phyloP scores from a whole-genome alignment of 352 stramenopile species.

The Globisporangium nodosum region DNA sequence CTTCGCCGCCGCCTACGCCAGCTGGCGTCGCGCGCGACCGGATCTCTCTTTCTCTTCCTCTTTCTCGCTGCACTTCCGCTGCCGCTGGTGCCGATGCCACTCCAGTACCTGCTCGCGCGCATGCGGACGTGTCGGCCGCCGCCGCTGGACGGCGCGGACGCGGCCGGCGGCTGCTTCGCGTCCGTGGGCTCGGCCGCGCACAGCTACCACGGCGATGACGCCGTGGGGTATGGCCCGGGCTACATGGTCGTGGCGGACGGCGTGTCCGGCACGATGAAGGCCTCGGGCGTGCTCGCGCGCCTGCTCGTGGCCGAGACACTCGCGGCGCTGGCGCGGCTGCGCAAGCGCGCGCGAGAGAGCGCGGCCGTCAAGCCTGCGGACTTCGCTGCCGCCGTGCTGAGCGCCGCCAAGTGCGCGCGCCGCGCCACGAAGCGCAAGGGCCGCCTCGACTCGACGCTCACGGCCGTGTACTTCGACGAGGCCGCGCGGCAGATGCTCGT shows the following conservation, averaged over 20 bases:
- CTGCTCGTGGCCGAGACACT: constrained; percentile 79
- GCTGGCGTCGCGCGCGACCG: not conserved
- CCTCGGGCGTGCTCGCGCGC: constrained; percentile 69
- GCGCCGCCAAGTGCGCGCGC: constrained; percentile 64
- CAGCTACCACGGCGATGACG: constrained; percentile 83
- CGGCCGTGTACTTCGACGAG: constrained; percentile 78
- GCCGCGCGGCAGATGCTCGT: constrained; percentile 69
- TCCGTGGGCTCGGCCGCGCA: constrained; percentile 73
- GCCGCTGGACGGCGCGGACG: constrained; percentile 22
- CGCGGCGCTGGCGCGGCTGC: constrained; percentile 56
- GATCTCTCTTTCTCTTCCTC: not conserved
- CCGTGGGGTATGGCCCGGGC: constrained; percentile 72
- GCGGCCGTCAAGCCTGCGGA: constrained; percentile 48
- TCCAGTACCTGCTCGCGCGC: constrained; percentile 62
- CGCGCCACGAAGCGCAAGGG: constrained; percentile 75
- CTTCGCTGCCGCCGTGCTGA: constrained; percentile 62
- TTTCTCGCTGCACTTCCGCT: not conserved
- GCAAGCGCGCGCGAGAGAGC: constrained; percentile 47
- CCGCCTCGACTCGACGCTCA: constrained; percentile 78
- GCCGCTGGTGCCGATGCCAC: constrained; percentile 5
- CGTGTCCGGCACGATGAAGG: constrained; percentile 83
- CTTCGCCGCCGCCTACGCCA: not conserved
- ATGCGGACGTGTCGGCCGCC: constrained; percentile 69
- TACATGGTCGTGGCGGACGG: constrained; percentile 87
- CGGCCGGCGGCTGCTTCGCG: constrained; percentile 37